Conservation (phyloP, 1,284 basidiomycete species). For the Ceratobasidium sp. region DNA sequence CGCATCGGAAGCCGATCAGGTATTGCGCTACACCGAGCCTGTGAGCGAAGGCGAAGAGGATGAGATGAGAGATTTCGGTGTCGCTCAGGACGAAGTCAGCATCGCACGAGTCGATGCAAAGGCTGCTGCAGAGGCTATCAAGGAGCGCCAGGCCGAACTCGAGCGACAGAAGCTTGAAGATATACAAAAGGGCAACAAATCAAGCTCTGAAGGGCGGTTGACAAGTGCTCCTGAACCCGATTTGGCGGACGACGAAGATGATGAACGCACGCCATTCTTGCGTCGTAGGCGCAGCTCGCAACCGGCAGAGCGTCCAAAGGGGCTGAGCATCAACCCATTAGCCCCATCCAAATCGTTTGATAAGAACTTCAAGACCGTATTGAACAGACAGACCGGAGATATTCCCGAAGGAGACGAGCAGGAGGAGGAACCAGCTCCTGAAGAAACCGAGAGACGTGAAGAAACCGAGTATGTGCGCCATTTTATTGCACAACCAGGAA, state of each 20-base stretch:
- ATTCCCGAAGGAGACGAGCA: slow-evolving; percentile 51
- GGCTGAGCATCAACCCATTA: slow-evolving; percentile 80
- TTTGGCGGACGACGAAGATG: slow-evolving; percentile 49
- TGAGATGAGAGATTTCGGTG: slow-evolving; percentile 68
- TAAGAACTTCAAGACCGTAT: slow-evolving; percentile 70
- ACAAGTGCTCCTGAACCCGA: slow-evolving; percentile 49
- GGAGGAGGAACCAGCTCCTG: slow-evolving; percentile 49
- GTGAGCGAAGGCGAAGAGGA: slow-evolving; percentile 91
- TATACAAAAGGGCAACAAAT: slow-evolving; percentile 40
- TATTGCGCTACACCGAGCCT: slow-evolving; percentile 74
- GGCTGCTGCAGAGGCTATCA: slow-evolving; percentile 77
- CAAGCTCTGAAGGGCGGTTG: slow-evolving; percentile 38
- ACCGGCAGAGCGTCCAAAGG: slow-evolving; percentile 50
- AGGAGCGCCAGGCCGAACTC: slow-evolving; percentile 78
- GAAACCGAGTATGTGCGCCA: slow-evolving; percentile 63
- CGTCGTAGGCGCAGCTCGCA: slow-evolving; percentile 46
- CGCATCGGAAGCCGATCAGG: slow-evolving; percentile 50
- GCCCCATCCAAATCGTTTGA: slow-evolving; percentile 81
- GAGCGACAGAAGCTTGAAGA: slow-evolving; percentile 47
- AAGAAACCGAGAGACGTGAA: slow-evolving; percentile 49
- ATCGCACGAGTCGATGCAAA: slow-evolving; percentile 74
- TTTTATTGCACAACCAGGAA: slow-evolving; percentile 84
- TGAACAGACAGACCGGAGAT: slow-evolving; percentile 49
- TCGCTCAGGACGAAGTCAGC: slow-evolving; percentile 77
- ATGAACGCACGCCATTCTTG: slow-evolving; percentile 57